Percentiles rank a stretch among this genome's conserved stretches.
These are phyloP conservation scores for Elongisporangium prolatum DNA, from an alignment of 352 stramenopile species.

Conservation along the genomic window DNA sequence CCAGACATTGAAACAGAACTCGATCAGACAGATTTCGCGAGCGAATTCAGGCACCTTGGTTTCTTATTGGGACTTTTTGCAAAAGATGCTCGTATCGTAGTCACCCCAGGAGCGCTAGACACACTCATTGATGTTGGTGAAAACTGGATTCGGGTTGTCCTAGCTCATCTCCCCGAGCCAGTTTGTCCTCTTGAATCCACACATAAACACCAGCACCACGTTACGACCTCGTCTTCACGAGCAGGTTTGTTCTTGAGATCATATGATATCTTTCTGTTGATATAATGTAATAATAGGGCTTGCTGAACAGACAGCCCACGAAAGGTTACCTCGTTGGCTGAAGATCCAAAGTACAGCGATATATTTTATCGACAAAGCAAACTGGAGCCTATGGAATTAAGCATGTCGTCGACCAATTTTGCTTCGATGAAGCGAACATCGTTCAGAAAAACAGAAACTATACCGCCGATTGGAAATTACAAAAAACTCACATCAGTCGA, in stretches of 20 bases:
- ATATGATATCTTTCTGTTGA: neutral
- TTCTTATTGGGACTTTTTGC: conserved; percentile 58
- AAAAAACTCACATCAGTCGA: conserved; percentile 1
- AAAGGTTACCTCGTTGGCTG: conserved; percentile 57
- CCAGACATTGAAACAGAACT: conserved; percentile 14
- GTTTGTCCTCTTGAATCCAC: conserved; percentile 10
- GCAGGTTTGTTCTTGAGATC: neutral
- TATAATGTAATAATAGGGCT: no score
- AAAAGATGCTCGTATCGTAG: conserved; percentile 47
- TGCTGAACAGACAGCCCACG: conserved; percentile 34
- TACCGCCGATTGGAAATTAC: neutral
- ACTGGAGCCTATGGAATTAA: neutral
- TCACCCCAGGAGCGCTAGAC: conserved; percentile 56
- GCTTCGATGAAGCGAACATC: conserved; percentile 2
- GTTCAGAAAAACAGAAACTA: neutral
- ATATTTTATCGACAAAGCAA: conserved; percentile 39
- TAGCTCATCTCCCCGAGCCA: conserved; percentile 38
- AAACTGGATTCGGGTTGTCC: conserved; percentile 53
- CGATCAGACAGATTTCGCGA: conserved; percentile 30
- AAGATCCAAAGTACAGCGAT: conserved; percentile 66
- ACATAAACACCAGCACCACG: conserved; percentile 11
- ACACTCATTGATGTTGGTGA: conserved; percentile 61
- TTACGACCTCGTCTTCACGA: neutral
- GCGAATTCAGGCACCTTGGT: conserved; percentile 36
- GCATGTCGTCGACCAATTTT: conserved; percentile 2